Evolutionary conservation across 371 early-diverging fungal genomes (phyloP).

Genomic region (Blyttiomyces sp.): DNA sequence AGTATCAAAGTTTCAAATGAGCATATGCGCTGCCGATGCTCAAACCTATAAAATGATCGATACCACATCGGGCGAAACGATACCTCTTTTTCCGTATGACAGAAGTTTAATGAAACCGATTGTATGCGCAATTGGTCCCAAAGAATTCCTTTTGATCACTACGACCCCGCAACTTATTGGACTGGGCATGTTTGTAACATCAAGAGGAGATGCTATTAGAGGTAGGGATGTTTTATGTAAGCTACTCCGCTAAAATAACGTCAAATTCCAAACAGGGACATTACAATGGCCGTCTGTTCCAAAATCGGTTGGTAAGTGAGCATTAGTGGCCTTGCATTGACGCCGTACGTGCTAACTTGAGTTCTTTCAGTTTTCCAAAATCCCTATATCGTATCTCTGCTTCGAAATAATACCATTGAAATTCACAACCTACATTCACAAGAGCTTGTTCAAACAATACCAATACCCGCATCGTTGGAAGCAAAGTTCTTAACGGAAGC

Average conservation of each 20-base stretch:
- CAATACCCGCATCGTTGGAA: constrained; percentile 47
- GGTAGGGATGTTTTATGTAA: constrained; percentile 20
- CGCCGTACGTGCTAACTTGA: not conserved
- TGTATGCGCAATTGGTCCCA: constrained; percentile 56
- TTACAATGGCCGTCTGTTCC: constrained; percentile 74
- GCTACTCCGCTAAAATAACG: not conserved
- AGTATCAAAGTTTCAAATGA: not conserved
- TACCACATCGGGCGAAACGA: constrained; percentile 44
- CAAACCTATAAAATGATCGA: constrained; percentile 65
- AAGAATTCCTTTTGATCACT: constrained; percentile 72
- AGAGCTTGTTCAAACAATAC: constrained; percentile 56
- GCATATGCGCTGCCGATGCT: constrained; percentile 64
- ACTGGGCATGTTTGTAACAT: constrained; percentile 72
- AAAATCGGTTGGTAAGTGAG: constrained; percentile 47
- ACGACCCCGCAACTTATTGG: constrained; percentile 53
- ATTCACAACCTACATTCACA: constrained; percentile 76
- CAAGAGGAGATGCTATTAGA: constrained; percentile 67
- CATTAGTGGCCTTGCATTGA: not conserved
- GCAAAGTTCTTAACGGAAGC: constrained; percentile 25
- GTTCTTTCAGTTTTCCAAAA: constrained; percentile 57
- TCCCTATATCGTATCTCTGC: constrained; percentile 71
- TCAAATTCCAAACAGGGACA: constrained; percentile 47
- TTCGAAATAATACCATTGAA: constrained; percentile 65
- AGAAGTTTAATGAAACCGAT: constrained; percentile 56
- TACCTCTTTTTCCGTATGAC: constrained; percentile 62